Conservation (phyloP, 73 alveolate genomes). For the Stentor coeruleus region DNA sequence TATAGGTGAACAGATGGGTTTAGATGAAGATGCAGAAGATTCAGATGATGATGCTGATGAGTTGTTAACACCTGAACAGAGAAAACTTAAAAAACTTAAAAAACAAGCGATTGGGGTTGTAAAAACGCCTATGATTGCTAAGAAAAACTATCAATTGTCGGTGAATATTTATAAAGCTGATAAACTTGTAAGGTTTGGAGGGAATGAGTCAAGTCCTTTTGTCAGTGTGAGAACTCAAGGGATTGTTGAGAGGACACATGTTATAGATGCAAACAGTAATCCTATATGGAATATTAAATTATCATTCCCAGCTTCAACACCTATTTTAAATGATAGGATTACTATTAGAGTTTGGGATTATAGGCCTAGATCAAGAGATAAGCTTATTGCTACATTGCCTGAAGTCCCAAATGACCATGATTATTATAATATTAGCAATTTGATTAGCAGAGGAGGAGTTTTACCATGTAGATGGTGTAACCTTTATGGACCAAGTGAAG, state of each 20-base stretch:
- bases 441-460: slow-evolving; percentile 76
- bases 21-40: slow-evolving; percentile 70
- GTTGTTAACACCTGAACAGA: slow-evolving; percentile 48
- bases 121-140: slow-evolving; percentile 44
- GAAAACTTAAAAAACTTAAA: slow-evolving; percentile 48
- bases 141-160: slow-evolving; percentile 68
- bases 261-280: slow-evolving; percentile 51
- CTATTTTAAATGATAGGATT: slow-evolving; percentile 84
- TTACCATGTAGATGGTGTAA: slow-evolving; percentile 83
- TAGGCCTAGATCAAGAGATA: slow-evolving; percentile 56
- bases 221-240: slow-evolving; percentile 78
- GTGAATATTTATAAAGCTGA: slow-evolving; percentile 82
- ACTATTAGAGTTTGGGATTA: slow-evolving; percentile 83
- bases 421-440: slow-evolving; percentile 68
- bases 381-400: slow-evolving; percentile 80
- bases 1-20: slow-evolving; percentile 72
- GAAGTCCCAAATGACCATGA: slow-evolving; percentile 80
- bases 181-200: slow-evolving; percentile 58
- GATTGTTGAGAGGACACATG: slow-evolving; percentile 53
- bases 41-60: slow-evolving; percentile 71
- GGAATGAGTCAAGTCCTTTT: slow-evolving; percentile 49
- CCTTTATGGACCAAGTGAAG: slow-evolving; percentile 75
- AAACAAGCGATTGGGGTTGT: slow-evolving; percentile 40
- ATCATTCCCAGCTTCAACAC: slow-evolving; percentile 74
- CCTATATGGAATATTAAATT: slow-evolving; percentile 69